phyloP scores from a whole-genome alignment of 805 yeast species.

The Metschnikowia gruessii region DNA sequence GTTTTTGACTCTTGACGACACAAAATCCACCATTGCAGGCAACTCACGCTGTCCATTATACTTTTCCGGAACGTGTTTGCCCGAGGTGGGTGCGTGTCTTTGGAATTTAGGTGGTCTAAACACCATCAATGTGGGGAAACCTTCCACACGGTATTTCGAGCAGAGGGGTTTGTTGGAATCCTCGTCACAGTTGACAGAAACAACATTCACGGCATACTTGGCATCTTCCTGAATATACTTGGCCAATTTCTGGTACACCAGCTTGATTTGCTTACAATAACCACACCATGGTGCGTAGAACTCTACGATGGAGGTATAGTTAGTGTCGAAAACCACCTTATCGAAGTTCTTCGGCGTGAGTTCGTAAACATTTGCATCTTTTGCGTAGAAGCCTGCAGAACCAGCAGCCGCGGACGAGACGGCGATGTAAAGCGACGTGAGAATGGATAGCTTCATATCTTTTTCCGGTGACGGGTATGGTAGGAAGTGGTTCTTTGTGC shows the following conservation, averaged over 20 bases:
- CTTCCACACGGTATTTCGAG: conserved; percentile 58
- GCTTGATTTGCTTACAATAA: conserved; percentile 73
- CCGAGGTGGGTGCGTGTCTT: conserved; percentile 20
- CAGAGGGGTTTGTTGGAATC: conserved; percentile 67
- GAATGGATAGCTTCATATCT: conserved; percentile 4
- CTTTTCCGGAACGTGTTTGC: conserved; percentile 49
- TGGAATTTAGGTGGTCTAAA: conserved; percentile 75
- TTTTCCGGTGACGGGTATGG: not conserved
- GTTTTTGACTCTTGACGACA: conserved; percentile 59
- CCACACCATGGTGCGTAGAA: conserved; percentile 99
- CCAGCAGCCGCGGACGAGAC: conserved; percentile 9
- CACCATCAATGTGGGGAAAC: conserved; percentile 81
- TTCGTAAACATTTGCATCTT: conserved; percentile 50
- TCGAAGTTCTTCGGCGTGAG: conserved; percentile 58
- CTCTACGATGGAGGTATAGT: conserved; percentile 79
- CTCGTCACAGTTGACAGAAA: conserved; percentile 83
- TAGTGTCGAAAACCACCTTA: conserved; percentile 61
- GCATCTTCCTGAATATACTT: conserved; percentile 49
- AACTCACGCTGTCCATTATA: conserved; percentile 62
- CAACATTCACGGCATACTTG: conserved; percentile 56
- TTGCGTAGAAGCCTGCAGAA: conserved; percentile 34
- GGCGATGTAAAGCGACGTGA: not conserved
- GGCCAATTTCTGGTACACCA: conserved; percentile 63
- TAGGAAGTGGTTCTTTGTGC: not conserved
- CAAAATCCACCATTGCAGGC: conserved; percentile 51